Evolutionary conservation across 2,329 filamentous ascomycete genomes (phyloP).

Genomic region (Sporothrix pseudoabietina): DNA sequence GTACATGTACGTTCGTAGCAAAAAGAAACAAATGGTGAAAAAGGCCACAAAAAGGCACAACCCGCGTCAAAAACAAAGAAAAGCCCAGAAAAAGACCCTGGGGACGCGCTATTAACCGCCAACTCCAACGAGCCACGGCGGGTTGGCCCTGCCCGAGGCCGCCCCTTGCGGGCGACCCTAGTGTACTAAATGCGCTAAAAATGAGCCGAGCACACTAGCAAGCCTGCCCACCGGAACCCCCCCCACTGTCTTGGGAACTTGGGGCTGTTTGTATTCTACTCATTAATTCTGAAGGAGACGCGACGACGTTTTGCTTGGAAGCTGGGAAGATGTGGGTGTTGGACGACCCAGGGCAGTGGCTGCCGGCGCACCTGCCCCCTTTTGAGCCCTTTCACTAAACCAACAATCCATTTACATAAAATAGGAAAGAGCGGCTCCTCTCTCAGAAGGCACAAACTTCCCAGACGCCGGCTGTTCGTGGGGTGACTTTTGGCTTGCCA

Average conservation of each 20-base stretch:
- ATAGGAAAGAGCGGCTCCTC: background rate
- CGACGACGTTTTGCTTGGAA: background rate
- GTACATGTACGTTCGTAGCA: background rate
- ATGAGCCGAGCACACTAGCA: conserved; percentile 12
- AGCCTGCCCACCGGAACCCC: background rate
- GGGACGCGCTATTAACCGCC: conserved; percentile 21
- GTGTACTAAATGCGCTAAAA: conserved; percentile 16
- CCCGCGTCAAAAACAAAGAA: background rate
- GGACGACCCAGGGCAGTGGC: conserved; percentile 15
- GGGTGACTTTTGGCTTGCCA: conserved; percentile 4
- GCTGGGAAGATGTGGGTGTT: conserved; percentile 11
- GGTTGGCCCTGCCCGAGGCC: conserved; percentile 30
- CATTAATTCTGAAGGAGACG: background rate
- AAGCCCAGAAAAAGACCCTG: background rate
- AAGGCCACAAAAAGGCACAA: background rate
- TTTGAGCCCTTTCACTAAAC: conserved; percentile 1
- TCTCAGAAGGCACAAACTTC: conserved; percentile 1
- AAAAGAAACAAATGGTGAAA: background rate
- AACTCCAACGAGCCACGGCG: conserved; percentile 12
- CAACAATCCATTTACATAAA: background rate
- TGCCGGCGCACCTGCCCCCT: conserved; percentile 5
- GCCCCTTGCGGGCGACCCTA: conserved; percentile 19
- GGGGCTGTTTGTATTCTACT: background rate
- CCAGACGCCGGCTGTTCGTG: background rate
- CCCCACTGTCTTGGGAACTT: background rate